A percentile compares a stretch with the other conserved stretches of the same genome.
Conservation (phyloP, 2,329 filamentous ascomycete species). For the Penicillium sp. region DNA sequence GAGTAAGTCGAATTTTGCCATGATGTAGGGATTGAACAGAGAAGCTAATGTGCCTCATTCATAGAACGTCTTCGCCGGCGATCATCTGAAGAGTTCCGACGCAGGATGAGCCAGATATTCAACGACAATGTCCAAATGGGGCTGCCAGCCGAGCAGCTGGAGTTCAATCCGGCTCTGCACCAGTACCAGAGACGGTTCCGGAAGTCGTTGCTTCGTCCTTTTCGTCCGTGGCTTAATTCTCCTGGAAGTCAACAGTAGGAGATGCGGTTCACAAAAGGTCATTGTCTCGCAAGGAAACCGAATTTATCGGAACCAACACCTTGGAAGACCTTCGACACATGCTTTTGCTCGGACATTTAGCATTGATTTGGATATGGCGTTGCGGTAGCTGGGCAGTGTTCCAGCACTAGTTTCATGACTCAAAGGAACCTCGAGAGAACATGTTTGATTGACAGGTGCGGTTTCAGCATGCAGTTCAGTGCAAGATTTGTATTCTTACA, state of each 20-base stretch:
- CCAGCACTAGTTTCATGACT: not conserved
- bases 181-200: slow-evolving; percentile 14
- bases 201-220: slow-evolving; percentile 17
- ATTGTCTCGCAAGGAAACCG: not conserved
- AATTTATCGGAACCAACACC: not conserved
- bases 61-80: slow-evolving; percentile 26
- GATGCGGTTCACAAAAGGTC: not conserved
- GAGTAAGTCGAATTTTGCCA: slow-evolving; percentile 16
- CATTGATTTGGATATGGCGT: not conserved
- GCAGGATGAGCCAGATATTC: slow-evolving; percentile 35
- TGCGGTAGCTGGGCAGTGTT: not conserved
- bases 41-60: not conserved
- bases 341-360: slow-evolving; percentile 1
- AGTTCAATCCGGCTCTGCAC: slow-evolving; percentile 21
- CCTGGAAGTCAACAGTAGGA: not conserved
- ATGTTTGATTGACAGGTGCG: not conserved
- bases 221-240: slow-evolving; percentile 8
- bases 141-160: slow-evolving; percentile 24
- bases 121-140: slow-evolving; percentile 32
- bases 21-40: not conserved
- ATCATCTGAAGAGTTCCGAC: slow-evolving; percentile 36
- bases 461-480: not conserved
- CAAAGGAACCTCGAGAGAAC: not conserved
- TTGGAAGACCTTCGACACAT: not conserved
- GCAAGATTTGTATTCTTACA: slow-evolving; percentile 8